Conservation (phyloP, 176 grass and related monocot species). For the Oryza longistaminata region DNA sequence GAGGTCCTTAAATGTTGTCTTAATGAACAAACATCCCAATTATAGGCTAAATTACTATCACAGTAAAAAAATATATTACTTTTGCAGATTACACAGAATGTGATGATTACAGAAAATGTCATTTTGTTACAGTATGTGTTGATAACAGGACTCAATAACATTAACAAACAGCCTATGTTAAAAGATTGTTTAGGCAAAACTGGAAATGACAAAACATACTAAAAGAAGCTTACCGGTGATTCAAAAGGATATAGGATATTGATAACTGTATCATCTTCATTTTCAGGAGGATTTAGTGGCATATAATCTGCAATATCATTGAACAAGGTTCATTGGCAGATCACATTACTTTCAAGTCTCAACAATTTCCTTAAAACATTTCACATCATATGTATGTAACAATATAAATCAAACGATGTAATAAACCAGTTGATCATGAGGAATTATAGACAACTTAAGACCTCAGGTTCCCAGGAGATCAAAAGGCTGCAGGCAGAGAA, state of each 20-base stretch:
- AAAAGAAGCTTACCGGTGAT: constrained; percentile 58
- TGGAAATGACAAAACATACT: not conserved
- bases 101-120: not conserved
- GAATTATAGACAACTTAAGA: not conserved
- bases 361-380: not conserved
- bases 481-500: too few species aligned
- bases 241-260: constrained; percentile 82
- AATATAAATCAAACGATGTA: not conserved
- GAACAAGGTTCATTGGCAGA: not conserved
- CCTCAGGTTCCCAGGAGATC: too few species aligned
- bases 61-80: constrained; percentile 5
- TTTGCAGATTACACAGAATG: not conserved
- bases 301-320: constrained; percentile 70
- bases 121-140: not conserved
- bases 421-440: not conserved
- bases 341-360: not conserved
- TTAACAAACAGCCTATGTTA: not conserved
- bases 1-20: constrained; percentile 21
- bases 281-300: constrained; percentile 69
- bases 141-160: not conserved
- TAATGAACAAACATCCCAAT: not conserved
- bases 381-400: not conserved
- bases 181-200: too few species aligned
- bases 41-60: not conserved
- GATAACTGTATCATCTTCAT: constrained; percentile 78